Evolutionary conservation across 331 rosid genomes (phyloP).

Genomic region (Dryas integrifolia): DNA sequence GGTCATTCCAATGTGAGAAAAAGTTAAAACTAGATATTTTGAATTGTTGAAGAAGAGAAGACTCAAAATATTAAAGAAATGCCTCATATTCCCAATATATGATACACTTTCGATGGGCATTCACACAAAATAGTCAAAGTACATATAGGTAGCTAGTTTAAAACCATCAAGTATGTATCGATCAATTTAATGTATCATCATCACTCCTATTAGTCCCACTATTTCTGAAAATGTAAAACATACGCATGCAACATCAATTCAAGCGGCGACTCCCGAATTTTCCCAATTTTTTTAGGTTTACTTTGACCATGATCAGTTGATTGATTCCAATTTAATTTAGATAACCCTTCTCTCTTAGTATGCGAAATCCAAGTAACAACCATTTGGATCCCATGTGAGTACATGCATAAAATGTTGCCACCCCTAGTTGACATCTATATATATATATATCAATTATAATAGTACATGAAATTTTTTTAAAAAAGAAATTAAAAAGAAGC

Average conservation of each 20-base stretch:
- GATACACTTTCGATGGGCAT: background rate
- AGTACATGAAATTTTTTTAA: background rate
- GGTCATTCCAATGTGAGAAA: too few relatives aligned
- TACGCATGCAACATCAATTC: background rate
- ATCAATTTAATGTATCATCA: background rate
- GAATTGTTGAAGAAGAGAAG: too few relatives aligned
- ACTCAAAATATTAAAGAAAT: too few relatives aligned
- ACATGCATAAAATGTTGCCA: slow-evolving; percentile 7
- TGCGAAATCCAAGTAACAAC: slow-evolving; percentile 11
- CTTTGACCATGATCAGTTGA: background rate
- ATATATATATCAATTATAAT: background rate
- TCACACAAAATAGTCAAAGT: slow-evolving; percentile 6
- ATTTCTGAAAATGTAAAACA: background rate
- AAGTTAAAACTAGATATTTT: too few relatives aligned
- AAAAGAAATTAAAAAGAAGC: background rate
- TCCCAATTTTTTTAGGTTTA: background rate
- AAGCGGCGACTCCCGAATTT: background rate
- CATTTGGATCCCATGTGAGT: slow-evolving; percentile 31
- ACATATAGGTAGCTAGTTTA: background rate
- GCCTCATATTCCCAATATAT: too few relatives aligned
- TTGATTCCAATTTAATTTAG: slow-evolving; percentile 1
- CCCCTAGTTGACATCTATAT: slow-evolving; percentile 4
- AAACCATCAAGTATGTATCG: background rate
- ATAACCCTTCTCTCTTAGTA: background rate
- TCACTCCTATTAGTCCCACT: background rate